Conservation (phyloP, 1,139 yeast genomes). For the Spathaspora sp. region DNA sequence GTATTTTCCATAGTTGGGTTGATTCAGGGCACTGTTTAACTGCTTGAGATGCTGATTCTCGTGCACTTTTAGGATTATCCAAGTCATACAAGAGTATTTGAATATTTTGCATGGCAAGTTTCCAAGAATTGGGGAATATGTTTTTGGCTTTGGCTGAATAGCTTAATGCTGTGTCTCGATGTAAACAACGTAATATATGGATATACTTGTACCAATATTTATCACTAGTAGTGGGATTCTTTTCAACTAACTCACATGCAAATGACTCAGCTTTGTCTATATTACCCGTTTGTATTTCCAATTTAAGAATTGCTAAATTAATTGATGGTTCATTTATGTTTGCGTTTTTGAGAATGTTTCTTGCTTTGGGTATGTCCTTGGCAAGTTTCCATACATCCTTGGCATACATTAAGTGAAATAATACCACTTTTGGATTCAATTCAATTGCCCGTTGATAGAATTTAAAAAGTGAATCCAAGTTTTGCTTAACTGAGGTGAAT, state of each 20-base stretch:
- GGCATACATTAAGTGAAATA: conserved; percentile 68
- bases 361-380: conserved; percentile 51
- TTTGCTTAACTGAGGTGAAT: conserved; percentile 43
- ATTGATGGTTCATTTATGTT: conserved; percentile 30
- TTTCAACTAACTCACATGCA: conserved; percentile 16
- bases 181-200: conserved; percentile 46
- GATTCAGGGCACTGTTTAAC: conserved; percentile 46
- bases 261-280: conserved; percentile 45
- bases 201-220: conserved; percentile 67
- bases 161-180: conserved; percentile 7
- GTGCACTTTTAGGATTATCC: conserved; percentile 37
- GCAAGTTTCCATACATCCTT: conserved; percentile 59
- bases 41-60: conserved; percentile 50
- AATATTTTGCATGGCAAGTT: conserved; percentile 59
- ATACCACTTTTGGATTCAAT: conserved; percentile 47
- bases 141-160: conserved; percentile 46
- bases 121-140: conserved; percentile 44
- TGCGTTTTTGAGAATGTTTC: conserved; percentile 52
- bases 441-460: conserved; percentile 53
- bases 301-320: conserved; percentile 70
- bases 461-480: conserved; percentile 34
- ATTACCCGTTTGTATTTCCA: conserved; percentile 48
- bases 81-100: conserved; percentile 44
- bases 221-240: conserved; percentile 35
- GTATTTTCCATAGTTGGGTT: conserved; percentile 53